Conservation (phyloP, 805 yeast species). For the Trichomonascus vanleenenianus region DNA sequence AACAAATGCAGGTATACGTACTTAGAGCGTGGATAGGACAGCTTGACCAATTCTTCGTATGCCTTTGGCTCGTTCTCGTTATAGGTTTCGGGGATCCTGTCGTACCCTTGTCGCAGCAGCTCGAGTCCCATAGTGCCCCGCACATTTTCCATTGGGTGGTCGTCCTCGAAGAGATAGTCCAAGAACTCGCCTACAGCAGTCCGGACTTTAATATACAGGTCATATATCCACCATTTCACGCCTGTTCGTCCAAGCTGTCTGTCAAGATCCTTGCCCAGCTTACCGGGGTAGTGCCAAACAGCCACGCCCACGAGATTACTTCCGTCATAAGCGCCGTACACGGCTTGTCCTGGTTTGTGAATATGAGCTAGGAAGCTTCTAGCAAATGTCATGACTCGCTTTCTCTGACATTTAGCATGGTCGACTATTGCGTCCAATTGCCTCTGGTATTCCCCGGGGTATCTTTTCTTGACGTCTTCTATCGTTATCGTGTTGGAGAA, state of each 20-base stretch:
- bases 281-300: not conserved
- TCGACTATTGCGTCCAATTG: not conserved
- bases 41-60: not conserved
- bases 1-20: not conserved
- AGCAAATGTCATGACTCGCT: not conserved
- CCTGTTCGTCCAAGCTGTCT: not conserved
- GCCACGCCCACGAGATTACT: not conserved
- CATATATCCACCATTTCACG: not conserved
- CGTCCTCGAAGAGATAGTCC: not conserved
- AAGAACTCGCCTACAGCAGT: not conserved
- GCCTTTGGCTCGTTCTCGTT: not conserved
- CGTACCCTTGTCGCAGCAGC: not conserved
- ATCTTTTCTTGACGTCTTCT: not conserved
- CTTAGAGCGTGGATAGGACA: not conserved
- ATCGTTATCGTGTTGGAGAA: not conserved
- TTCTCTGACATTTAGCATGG: not conserved
- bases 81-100: not conserved
- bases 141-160: not conserved
- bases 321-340: not conserved
- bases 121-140: not conserved
- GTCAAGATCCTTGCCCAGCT: constrained; percentile 1
- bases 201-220: not conserved
- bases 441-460: not conserved
- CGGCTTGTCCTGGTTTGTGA: not conserved
- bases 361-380: not conserved